Percentiles rank a stretch among this genome's conserved stretches.
Evolutionary conservation across 805 yeast species (phyloP).

Genomic region (Kluyveromyces lactis): DNA sequence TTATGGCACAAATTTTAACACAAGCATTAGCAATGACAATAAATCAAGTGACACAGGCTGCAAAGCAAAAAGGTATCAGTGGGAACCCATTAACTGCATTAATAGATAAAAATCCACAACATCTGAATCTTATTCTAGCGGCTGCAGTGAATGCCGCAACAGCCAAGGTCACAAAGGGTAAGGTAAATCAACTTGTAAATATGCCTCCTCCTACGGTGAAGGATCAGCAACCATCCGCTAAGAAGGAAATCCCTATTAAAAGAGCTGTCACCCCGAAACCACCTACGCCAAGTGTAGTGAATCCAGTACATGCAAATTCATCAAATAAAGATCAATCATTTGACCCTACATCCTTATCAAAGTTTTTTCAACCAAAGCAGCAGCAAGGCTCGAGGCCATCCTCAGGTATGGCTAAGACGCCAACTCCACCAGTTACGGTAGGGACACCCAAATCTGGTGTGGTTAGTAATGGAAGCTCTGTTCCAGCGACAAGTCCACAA

Average conservation of each 20-base stretch:
- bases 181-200: slow-evolving; percentile 35
- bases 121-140: slow-evolving; percentile 67
- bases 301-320: neutral
- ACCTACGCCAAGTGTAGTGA: slow-evolving; percentile 7
- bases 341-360: slow-evolving; percentile 30
- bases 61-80: slow-evolving; percentile 72
- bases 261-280: slow-evolving; percentile 1
- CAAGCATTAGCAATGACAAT: slow-evolving; percentile 91
- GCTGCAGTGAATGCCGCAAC: slow-evolving; percentile 79
- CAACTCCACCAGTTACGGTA: slow-evolving; percentile 1
- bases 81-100: slow-evolving; percentile 71
- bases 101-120: slow-evolving; percentile 75
- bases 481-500: slow-evolving; percentile 5
- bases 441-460: neutral
- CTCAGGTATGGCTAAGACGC: slow-evolving; percentile 5
- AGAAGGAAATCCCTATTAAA: neutral
- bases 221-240: slow-evolving; percentile 2
- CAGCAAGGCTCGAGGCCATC: slow-evolving; percentile 7
- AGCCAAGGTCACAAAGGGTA: slow-evolving; percentile 47
- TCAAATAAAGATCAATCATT: slow-evolving; percentile 14
- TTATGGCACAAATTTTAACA: slow-evolving; percentile 77
- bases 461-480: neutral
- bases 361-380: slow-evolving; percentile 30
- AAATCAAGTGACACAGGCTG: slow-evolving; percentile 82
- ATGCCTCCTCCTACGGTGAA: slow-evolving; percentile 18